A percentile compares a stretch with the other conserved stretches of the same genome.
Evolutionary conservation across 1,139 yeast genomes (phyloP).

Genomic region (Yamadazyma membranifaciens): DNA sequence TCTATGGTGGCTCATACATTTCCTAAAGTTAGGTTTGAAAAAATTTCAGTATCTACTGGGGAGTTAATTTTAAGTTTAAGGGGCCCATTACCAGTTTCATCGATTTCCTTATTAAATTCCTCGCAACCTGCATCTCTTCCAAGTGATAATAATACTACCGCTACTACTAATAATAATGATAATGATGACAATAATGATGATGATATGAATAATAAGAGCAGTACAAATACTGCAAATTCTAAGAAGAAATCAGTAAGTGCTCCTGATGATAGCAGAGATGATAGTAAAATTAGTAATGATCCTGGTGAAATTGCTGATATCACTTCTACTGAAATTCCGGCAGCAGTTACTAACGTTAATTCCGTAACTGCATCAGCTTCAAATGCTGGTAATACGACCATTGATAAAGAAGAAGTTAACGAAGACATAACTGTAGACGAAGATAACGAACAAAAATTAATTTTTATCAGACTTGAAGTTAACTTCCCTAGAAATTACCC

Average conservation of each 20-base stretch:
- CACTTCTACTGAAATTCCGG: not conserved
- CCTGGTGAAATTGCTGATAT: not conserved
- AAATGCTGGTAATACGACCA: not conserved
- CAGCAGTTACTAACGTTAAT: not conserved
- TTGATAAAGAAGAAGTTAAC: slow-evolving; percentile 1
- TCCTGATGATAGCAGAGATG: slow-evolving; percentile 4
- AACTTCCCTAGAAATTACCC: slow-evolving; percentile 77
- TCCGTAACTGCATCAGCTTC: not conserved
- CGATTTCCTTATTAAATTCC: not conserved
- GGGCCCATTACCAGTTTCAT: slow-evolving; percentile 66
- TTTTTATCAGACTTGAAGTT: slow-evolving; percentile 68
- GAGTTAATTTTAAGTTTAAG: slow-evolving; percentile 68
- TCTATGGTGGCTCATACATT: slow-evolving; percentile 87
- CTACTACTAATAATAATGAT: too few species aligned
- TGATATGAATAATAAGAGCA: too few species aligned
- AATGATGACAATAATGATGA: too few species aligned
- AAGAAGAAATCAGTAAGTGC: not conserved
- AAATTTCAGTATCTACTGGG: slow-evolving; percentile 85
- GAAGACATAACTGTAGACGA: slow-evolving; percentile 1
- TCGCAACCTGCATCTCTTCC: not conserved
- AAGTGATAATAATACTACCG: not conserved
- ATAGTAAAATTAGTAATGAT: slow-evolving; percentile 4
- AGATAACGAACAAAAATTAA: slow-evolving; percentile 48
- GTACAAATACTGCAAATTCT: not conserved
- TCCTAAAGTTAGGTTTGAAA: slow-evolving; percentile 82